Conservation (phyloP, 208 protist genomes). For the Wallacemonas sp. region DNA sequence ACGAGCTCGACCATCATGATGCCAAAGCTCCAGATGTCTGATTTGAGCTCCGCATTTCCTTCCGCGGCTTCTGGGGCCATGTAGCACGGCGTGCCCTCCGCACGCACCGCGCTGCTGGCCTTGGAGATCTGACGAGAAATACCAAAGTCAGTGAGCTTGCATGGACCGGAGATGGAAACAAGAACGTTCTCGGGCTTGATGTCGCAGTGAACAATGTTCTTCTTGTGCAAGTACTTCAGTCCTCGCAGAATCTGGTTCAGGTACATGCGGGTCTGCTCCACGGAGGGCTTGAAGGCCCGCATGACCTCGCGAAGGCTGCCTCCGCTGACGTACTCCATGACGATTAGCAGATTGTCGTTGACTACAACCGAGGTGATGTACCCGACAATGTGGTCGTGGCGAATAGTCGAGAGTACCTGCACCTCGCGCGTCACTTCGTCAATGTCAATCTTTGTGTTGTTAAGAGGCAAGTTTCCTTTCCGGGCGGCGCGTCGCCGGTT, state of each 20-base stretch:
- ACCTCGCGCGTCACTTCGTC: slow-evolving; percentile 57
- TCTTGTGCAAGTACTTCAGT: slow-evolving; percentile 74
- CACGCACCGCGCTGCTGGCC: slow-evolving; percentile 9
- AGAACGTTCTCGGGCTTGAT: slow-evolving; percentile 87
- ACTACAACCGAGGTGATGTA: slow-evolving; percentile 83
- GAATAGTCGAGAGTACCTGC: slow-evolving; percentile 47
- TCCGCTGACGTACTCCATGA: slow-evolving; percentile 84
- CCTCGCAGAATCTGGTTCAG: slow-evolving; percentile 60
- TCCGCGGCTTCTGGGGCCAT: slow-evolving; percentile 65
- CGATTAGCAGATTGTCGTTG: slow-evolving; percentile 41
- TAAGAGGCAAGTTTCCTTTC: slow-evolving; percentile 3
- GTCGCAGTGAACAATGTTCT: slow-evolving; percentile 68
- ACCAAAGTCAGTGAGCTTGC: slow-evolving; percentile 89
- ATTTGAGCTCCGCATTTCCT: slow-evolving; percentile 32
- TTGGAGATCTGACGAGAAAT: slow-evolving; percentile 50
- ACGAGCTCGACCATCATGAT: slow-evolving; percentile 75
- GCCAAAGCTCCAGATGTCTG: slow-evolving; percentile 84
- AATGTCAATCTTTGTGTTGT: slow-evolving; percentile 26
- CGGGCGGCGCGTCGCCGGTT: slow-evolving; percentile 9
- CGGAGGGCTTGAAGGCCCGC: slow-evolving; percentile 12
- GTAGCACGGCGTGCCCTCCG: slow-evolving; percentile 71
- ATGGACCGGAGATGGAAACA: slow-evolving; percentile 50
- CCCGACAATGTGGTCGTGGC: slow-evolving; percentile 93
- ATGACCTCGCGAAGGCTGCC: slow-evolving; percentile 60
- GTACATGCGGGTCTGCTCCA: slow-evolving; percentile 36